These are phyloP conservation scores for Nakaseomyces uthaithaninus DNA, from an alignment of 1,139 yeast species.

Conservation along the genomic window DNA sequence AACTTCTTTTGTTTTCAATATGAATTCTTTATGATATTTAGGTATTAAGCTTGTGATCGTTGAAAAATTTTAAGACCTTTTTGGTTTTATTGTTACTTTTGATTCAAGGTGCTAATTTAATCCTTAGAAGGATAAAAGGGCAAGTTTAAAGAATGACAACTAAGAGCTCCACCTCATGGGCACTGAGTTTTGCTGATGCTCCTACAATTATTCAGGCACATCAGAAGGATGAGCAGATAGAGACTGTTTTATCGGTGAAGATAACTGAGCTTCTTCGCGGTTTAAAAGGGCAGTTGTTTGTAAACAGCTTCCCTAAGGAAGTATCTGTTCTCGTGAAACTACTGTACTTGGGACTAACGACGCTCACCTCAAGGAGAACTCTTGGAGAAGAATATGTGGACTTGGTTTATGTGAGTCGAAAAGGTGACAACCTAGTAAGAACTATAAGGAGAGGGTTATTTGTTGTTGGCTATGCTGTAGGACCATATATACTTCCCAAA, in stretches of 20 bases:
- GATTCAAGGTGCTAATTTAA: too few species aligned
- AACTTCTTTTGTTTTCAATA: too few species aligned
- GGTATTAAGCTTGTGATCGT: too few species aligned
- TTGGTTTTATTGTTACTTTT: too few species aligned
- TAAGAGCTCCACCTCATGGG: neutral
- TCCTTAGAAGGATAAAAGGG: too few species aligned
- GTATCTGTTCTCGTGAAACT: constrained; percentile 51
- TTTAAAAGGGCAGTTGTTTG: constrained; percentile 56
- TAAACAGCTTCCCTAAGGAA: constrained; percentile 57
- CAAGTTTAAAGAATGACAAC: too few species aligned
- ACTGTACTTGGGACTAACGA: constrained; percentile 61
- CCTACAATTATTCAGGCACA: constrained; percentile 63
- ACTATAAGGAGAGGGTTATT: constrained; percentile 42
- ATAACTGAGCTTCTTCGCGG: constrained; percentile 43
- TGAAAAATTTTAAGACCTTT: too few species aligned
- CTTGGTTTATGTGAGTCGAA: constrained; percentile 54
- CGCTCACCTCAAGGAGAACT: constrained; percentile 68
- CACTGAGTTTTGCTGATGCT: constrained; percentile 38
- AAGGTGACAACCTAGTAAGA: constrained; percentile 46
- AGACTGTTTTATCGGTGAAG: constrained; percentile 46
- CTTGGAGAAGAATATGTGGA: constrained; percentile 94
- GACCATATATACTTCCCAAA: constrained; percentile 46
- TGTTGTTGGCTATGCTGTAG: constrained; percentile 44
- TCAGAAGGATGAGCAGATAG: constrained; percentile 77
- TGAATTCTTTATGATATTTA: too few species aligned